Base-by-base conservation (phyloP, 176 grass and related monocot genomes). In the Hsuehochloa calcarea region DNA sequence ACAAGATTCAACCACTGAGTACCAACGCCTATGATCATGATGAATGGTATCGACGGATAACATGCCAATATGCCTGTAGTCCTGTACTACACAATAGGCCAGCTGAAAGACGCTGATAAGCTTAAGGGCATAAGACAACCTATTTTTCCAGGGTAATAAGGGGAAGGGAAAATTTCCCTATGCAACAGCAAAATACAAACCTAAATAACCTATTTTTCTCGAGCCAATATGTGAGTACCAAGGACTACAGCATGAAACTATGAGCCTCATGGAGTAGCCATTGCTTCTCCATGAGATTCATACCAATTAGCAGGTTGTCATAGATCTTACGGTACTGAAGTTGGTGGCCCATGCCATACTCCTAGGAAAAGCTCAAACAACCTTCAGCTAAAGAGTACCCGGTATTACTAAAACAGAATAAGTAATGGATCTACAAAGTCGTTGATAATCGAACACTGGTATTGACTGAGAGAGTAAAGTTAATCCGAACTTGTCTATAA, bases 281-380 rank as follows among this genome's bases (percentile, higher is more conserved):
- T 12, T 13, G 14, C 14, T 71, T 86, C 22, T 50, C 44, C 67
- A 51, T 14, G 62, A 54, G 72, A 65, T 46, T 51, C 71, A 84
- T 49, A 29, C 10, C 39, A 29, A 29, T 45, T 45, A 72, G 44
- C 52, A 64, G 47, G n/a, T 66, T 66, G 10, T 10, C 17, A 16
- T 78, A 23, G 23, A 44, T 8, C 75, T 29, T 78, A 61, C 49
- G 14, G 27, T 79, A 66, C 75, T 80, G 44, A 22, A 52, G 47
- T 25, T 5, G 37, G 40, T 63, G 14, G 65, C 22, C 22, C 8
- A 79, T 49, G 31, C 7, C 67, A 72, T 49, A 80, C 22, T 41
- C 23, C 66, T 45, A 65, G 8, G 17, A 85, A 79, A 69, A 84
- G 75, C 25, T 72, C 17, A 69, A 62, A 34, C 8, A 20, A 35